A percentile compares a stretch with the other conserved stretches of the same genome.
Evolutionary conservation across 2,329 filamentous ascomycete species (phyloP).

Genomic region (Ceratocystis alfenasii): DNA sequence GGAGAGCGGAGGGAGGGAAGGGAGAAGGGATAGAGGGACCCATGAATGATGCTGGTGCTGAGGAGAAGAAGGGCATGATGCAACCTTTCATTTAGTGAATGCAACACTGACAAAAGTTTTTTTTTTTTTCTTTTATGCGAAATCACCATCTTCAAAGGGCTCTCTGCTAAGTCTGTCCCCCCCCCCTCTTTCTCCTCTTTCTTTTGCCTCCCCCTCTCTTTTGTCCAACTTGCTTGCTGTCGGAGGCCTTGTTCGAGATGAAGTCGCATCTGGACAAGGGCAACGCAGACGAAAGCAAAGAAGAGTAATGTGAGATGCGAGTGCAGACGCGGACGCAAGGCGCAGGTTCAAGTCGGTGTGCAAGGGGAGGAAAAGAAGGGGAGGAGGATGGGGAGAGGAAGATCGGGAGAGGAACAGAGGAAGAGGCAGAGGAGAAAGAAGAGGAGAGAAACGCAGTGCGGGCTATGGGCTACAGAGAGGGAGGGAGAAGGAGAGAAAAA

Average conservation of each 20-base stretch:
- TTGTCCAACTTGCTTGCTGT: background rate
- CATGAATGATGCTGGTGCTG: background rate
- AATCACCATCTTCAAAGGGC: background rate
- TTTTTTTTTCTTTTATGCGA: background rate
- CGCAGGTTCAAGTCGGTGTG: background rate
- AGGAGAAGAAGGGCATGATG: background rate
- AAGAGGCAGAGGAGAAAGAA: too few species aligned
- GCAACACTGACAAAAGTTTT: background rate
- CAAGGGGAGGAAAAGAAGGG: background rate
- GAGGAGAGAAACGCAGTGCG: too few species aligned
- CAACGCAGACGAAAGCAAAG: too few species aligned
- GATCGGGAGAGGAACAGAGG: too few species aligned
- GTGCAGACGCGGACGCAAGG: background rate
- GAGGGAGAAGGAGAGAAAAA: too few species aligned
- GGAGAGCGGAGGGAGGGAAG: background rate
- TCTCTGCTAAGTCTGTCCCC: background rate
- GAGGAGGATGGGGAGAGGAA: too few species aligned
- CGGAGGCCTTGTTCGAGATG: background rate
- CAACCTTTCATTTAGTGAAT: slow-evolving; percentile 3
- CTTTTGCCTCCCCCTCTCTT: background rate
- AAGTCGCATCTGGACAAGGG: too few species aligned
- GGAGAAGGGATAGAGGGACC: background rate
- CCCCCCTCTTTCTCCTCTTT: background rate
- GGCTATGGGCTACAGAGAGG: too few species aligned
- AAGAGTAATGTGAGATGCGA: background rate